These are phyloP conservation scores for Handroanthus guayacan DNA, from an alignment of 257 asterid genomes.

Conservation along the genomic window DNA sequence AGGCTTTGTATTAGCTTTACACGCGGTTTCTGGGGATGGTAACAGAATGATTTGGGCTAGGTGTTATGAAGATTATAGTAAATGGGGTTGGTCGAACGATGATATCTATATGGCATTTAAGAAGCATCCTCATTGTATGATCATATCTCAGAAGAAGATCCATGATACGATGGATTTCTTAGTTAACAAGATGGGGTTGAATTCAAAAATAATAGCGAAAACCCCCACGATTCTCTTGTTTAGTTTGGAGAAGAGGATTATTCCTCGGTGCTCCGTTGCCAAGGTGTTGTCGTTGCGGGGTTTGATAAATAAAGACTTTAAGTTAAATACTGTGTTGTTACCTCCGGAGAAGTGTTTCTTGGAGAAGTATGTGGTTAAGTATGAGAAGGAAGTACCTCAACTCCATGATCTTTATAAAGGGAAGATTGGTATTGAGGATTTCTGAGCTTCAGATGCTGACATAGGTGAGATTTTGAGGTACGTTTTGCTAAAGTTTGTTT, in stretches of 20 bases:
- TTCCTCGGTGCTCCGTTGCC: conserved; percentile 47
- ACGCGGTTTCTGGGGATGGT: conserved; percentile 22
- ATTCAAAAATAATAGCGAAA: conserved; percentile 33
- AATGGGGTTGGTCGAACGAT: conserved; percentile 49
- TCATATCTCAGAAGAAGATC: conserved; percentile 37
- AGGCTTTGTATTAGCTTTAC: conserved; percentile 28
- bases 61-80: conserved; percentile 27
- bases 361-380: conserved; percentile 27
- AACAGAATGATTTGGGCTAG: conserved; percentile 11
- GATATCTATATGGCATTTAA: conserved; percentile 34
- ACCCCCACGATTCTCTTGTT: conserved; percentile 18
- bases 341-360: conserved; percentile 33
- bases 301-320: conserved; percentile 35
- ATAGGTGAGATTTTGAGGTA: too few relatives aligned
- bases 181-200: conserved; percentile 31
- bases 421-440: too few relatives aligned
- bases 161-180: conserved; percentile 29
- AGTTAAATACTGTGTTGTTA: conserved; percentile 5
- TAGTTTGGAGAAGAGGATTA: conserved; percentile 42
- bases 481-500: too few relatives aligned
- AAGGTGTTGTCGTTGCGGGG: conserved; percentile 39
- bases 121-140: conserved; percentile 42
- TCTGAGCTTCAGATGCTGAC: too few relatives aligned
- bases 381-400: conserved; percentile 36
- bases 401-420: conserved; percentile 26